Conservation (phyloP, 108 stramenopile genomes). For the Asterionellopsis glacialis region DNA sequence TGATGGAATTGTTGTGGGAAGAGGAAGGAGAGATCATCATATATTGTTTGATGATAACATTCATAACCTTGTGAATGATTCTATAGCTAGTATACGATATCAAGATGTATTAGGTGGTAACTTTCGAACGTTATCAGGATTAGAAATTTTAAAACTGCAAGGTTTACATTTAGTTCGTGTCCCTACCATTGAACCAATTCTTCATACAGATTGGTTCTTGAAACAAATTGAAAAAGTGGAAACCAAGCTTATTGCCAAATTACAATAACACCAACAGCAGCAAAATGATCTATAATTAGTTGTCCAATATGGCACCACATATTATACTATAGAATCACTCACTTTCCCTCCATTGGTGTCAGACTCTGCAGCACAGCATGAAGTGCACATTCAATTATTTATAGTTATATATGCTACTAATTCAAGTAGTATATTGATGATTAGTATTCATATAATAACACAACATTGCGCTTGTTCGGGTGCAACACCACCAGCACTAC, state of each 20-base stretch:
- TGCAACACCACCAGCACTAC: too few relatives aligned
- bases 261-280: too few relatives aligned
- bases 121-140: slow-evolving; percentile 41
- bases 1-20: neutral
- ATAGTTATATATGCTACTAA: too few relatives aligned
- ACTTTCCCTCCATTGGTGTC: too few relatives aligned
- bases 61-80: slow-evolving; percentile 62
- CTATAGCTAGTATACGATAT: slow-evolving; percentile 68
- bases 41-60: slow-evolving; percentile 88
- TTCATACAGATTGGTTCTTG: slow-evolving; percentile 72
- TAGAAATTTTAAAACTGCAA: slow-evolving; percentile 42
- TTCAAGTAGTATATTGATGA: too few relatives aligned
- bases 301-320: too few relatives aligned
- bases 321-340: too few relatives aligned
- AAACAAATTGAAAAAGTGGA: slow-evolving; percentile 51
- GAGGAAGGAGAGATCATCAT: slow-evolving; percentile 47
- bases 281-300: too few relatives aligned
- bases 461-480: too few relatives aligned
- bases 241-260: slow-evolving; percentile 7
- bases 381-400: too few relatives aligned
- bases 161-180: slow-evolving; percentile 77
- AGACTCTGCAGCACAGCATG: too few relatives aligned
- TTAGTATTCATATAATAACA: too few relatives aligned
- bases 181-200: slow-evolving; percentile 67
- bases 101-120: slow-evolving; percentile 1